A percentile compares a stretch with the other conserved stretches of the same genome.
phyloP scores from a whole-genome alignment of 148 eudicot genomes.

The Camellia sinensis region DNA sequence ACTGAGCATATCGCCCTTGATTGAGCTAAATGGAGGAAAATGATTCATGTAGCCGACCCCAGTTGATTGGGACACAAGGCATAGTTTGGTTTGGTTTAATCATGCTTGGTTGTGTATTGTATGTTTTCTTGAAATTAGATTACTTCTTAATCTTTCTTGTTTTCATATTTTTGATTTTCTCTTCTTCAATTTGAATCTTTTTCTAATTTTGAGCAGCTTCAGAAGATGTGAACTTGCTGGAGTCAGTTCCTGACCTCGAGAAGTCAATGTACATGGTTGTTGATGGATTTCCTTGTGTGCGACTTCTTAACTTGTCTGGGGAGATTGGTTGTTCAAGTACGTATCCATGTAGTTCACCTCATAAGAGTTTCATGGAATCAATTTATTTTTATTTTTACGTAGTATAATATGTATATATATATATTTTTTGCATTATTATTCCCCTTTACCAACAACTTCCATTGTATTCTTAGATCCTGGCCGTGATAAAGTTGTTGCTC shows the following conservation, averaged over 20 bases:
- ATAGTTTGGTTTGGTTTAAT: not conserved
- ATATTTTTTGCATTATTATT: not conserved
- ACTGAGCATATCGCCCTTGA: no score
- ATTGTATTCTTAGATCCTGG: constrained; percentile 64
- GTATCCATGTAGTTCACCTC: constrained; percentile 26
- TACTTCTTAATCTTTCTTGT: not conserved
- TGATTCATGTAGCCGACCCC: no score
- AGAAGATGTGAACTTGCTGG: constrained; percentile 46
- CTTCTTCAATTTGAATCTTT: constrained; percentile 5
- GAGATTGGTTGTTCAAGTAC: constrained; percentile 97
- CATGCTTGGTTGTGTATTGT: not conserved
- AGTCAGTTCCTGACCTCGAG: constrained; percentile 95
- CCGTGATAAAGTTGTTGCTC: constrained; percentile 80
- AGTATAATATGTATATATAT: no score
- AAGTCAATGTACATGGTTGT: constrained; percentile 73
- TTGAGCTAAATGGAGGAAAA: no score
- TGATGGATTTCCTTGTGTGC: constrained; percentile 90
- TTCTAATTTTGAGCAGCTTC: constrained; percentile 30
- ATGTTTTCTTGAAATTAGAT: constrained; percentile 2
- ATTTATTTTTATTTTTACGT: not conserved
- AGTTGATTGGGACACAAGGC: no score
- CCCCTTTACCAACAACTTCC: not conserved
- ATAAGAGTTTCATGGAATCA: not conserved
- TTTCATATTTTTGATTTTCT: not conserved
- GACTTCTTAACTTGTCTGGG: constrained; percentile 81